Conservation (phyloP, 1,284 basidiomycete species). For the Fomitiporia mediterranea region DNA sequence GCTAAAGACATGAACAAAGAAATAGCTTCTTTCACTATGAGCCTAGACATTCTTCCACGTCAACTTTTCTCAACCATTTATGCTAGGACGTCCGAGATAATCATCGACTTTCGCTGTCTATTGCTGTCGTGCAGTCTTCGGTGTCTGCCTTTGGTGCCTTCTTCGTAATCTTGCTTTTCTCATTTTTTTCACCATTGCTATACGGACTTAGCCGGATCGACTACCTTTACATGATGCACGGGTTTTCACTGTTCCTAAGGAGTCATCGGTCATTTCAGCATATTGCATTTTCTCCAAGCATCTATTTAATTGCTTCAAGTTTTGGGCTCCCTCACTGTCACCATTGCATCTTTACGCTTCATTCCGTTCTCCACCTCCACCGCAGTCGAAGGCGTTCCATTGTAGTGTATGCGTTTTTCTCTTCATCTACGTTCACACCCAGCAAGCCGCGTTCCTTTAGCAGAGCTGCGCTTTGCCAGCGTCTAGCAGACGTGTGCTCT, state of each 20-base stretch:
- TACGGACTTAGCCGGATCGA: constrained; percentile 12
- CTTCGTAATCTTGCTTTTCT: not conserved
- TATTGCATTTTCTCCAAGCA: constrained; percentile 9
- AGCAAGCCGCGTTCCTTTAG: not conserved
- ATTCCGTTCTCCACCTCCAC: not conserved
- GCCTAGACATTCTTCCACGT: not conserved
- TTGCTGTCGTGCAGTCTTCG: not conserved
- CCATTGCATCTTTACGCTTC: constrained; percentile 1
- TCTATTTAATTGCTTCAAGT: constrained; percentile 13
- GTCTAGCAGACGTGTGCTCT: not conserved
- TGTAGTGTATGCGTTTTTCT: not conserved
- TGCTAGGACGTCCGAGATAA: constrained; percentile 10
- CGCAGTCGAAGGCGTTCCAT: not conserved
- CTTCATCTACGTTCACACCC: not conserved
- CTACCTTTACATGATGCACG: not conserved
- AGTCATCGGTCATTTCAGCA: not conserved
- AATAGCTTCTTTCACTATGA: not conserved
- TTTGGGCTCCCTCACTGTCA: constrained; percentile 9
- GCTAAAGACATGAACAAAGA: constrained; percentile 11
- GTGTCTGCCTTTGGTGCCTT: not conserved
- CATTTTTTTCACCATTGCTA: constrained; percentile 1
- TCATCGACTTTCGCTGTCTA: constrained; percentile 5
- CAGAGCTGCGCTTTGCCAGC: constrained; percentile 15
- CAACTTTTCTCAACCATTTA: not conserved
- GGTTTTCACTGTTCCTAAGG: not conserved